phyloP scores from a whole-genome alignment of 148 eudicot species.

The Rhododendron vialii region DNA sequence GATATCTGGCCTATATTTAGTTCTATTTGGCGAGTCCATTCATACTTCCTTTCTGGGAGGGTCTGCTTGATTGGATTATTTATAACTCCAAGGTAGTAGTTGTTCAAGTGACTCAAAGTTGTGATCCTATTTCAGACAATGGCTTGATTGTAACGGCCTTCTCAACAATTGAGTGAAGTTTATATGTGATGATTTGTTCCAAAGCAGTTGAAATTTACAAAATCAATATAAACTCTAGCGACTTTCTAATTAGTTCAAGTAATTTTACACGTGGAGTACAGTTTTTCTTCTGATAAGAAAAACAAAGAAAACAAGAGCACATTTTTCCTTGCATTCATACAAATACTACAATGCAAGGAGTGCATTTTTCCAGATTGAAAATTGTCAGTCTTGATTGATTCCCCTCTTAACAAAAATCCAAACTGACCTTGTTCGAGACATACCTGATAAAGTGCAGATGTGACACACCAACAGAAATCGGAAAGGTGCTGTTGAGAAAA shows the following conservation, averaged over 20 bases:
- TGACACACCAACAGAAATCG: not conserved
- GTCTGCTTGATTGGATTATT: not conserved
- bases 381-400: not conserved
- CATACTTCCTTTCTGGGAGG: not conserved
- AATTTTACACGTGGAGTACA: not conserved
- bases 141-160: not conserved
- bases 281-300: not conserved
- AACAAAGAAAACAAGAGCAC: not conserved
- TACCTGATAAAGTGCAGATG: not conserved
- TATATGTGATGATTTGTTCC: too few species aligned
- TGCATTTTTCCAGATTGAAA: not conserved
- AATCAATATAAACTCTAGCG: not conserved
- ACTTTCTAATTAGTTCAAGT: not conserved
- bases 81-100: not conserved
- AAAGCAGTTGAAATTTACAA: not conserved
- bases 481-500: not conserved
- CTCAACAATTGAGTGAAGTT: not conserved
- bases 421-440: not conserved
- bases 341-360: too few species aligned
- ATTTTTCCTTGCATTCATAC: not conserved
- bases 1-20: not conserved
- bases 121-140: not conserved
- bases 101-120: not conserved
- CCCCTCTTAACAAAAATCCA: not conserved
- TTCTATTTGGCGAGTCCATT: not conserved